Evolutionary conservation across 164 flowering plant genomes (phyloP).

Genomic region (Warburgia ugandensis): DNA sequence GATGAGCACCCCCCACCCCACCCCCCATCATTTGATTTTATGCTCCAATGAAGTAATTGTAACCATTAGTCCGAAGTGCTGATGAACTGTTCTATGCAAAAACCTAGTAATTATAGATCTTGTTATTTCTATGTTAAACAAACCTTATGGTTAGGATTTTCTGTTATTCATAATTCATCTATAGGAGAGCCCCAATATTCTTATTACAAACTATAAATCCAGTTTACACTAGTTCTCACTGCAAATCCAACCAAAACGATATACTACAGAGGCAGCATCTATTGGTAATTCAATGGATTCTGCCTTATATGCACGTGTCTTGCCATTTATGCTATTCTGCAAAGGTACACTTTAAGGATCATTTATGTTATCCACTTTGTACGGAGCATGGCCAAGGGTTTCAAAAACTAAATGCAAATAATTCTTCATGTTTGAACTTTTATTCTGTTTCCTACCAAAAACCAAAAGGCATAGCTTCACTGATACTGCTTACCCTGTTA

Average conservation of each 20-base stretch:
- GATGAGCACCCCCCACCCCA: too few relatives aligned
- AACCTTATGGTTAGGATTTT: too few relatives aligned
- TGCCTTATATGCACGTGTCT: conserved; percentile 7
- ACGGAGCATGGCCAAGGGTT: conserved; percentile 10
- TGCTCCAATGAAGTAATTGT: too few relatives aligned
- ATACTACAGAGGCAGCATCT: too few relatives aligned
- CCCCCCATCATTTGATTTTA: too few relatives aligned
- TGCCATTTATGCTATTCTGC: conserved; percentile 11
- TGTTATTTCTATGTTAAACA: too few relatives aligned
- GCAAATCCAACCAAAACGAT: conserved; percentile 9
- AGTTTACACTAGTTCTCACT: conserved; percentile 6
- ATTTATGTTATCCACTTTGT: conserved; percentile 15
- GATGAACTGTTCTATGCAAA: conserved; percentile 8
- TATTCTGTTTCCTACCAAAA: conserved; percentile 52
- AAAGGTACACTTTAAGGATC: conserved; percentile 13
- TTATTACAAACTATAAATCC: too few relatives aligned
- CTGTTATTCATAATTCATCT: too few relatives aligned
- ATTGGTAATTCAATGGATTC: conserved; percentile 6
- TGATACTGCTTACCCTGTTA: conserved; percentile 86
- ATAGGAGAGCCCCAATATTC: too few relatives aligned
- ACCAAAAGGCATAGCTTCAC: conserved; percentile 22
- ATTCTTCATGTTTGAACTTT: conserved; percentile 32
- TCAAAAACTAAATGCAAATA: conserved; percentile 13
- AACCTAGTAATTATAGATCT: too few relatives aligned
- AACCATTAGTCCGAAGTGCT: neutral